Conservation (phyloP, 2,329 filamentous ascomycete genomes). For the Claviceps citrina region DNA sequence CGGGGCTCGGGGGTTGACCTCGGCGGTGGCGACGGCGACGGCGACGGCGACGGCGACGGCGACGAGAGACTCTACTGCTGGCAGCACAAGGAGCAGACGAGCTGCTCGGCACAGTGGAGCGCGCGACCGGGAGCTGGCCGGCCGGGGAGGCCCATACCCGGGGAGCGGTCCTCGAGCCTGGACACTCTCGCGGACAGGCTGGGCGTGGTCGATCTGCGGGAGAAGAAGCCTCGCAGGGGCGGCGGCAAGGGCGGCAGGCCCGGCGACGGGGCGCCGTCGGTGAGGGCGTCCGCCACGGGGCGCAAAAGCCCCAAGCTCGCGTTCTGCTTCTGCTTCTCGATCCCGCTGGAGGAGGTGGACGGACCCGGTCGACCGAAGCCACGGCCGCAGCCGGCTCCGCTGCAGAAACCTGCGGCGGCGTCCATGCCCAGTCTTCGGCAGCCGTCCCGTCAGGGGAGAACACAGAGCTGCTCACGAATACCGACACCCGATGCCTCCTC, state of each 20-base stretch:
- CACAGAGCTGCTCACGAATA: conserved; percentile 1
- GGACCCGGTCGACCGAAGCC: conserved; percentile 17
- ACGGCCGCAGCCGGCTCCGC: conserved; percentile 13
- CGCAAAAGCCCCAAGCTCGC: conserved; percentile 20
- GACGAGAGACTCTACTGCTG: conserved; percentile 61
- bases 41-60: too few species aligned
- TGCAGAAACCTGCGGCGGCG: conserved; percentile 21
- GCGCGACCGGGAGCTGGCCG: conserved; percentile 29
- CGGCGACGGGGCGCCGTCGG: too few species aligned
- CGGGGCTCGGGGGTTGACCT: too few species aligned
- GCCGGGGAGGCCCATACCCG: conserved; percentile 37
- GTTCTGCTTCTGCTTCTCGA: conserved; percentile 38
- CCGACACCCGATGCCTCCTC: conserved; percentile 10
- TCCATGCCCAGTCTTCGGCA: conserved; percentile 8
- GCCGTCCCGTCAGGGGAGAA: not conserved
- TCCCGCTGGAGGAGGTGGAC: conserved; percentile 30
- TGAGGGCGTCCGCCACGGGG: too few species aligned
- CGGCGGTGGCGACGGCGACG: too few species aligned
- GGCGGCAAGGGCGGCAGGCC: conserved; percentile 6
- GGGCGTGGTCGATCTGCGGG: conserved; percentile 53
- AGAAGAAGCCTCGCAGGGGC: conserved; percentile 13
- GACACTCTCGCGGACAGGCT: conserved; percentile 75
- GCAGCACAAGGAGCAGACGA: conserved; percentile 85
- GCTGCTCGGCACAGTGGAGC: conserved; percentile 28
- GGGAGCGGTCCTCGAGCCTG: conserved; percentile 59